phyloP scores from a whole-genome alignment of 169 alveolate genomes.

The Sarcocystis neurona region DNA sequence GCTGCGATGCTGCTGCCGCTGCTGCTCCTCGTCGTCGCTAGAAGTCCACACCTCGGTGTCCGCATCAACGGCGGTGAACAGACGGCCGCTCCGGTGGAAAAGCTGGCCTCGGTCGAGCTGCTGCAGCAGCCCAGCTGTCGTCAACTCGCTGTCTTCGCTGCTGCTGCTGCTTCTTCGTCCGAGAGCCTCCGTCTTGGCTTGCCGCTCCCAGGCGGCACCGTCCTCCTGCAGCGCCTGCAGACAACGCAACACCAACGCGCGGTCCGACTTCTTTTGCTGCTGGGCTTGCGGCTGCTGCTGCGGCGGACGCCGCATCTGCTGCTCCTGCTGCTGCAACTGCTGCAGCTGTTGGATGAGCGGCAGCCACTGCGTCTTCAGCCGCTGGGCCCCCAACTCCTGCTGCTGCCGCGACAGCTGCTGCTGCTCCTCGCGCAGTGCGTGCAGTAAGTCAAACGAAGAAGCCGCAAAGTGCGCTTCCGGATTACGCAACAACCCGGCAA shows the following conservation, averaged over 20 bases:
- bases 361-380: slow-evolving; percentile 2
- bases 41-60: background rate
- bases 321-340: background rate
- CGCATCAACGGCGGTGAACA: background rate
- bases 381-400: slow-evolving; percentile 4
- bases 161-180: background rate
- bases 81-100: background rate
- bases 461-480: slow-evolving; percentile 8
- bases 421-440: background rate
- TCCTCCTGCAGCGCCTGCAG: slow-evolving; percentile 24
- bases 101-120: slow-evolving; percentile 21
- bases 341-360: slow-evolving; percentile 6
- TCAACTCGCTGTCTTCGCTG: background rate
- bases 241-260: background rate
- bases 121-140: background rate
- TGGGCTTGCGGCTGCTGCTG: background rate
- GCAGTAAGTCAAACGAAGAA: background rate
- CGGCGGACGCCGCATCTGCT: background rate
- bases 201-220: background rate
- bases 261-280: background rate
- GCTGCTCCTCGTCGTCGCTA: slow-evolving; percentile 3
- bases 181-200: background rate
- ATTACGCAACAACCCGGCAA: background rate
- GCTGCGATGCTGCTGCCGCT: no score
- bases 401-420: background rate